Percentiles rank a stretch among this genome's conserved stretches.
Evolutionary conservation across 2,329 filamentous ascomycete genomes (phyloP).

Genomic region (Cadophora gregata): DNA sequence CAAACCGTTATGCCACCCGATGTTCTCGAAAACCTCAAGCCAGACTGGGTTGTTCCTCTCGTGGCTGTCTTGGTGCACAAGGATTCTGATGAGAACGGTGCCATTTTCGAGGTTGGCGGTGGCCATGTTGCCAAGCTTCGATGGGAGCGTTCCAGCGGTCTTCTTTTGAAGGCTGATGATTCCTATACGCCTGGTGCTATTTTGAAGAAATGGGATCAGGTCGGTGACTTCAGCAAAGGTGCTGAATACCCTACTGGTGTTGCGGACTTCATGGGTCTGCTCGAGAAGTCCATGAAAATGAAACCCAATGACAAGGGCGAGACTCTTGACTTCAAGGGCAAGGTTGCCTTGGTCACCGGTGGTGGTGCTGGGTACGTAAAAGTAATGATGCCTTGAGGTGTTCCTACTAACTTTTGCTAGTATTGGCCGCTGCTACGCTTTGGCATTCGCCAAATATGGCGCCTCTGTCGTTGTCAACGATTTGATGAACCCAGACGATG

Average conservation of each 20-base stretch:
- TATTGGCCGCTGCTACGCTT: conserved; percentile 87
- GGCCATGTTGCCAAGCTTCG: conserved; percentile 91
- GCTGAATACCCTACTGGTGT: conserved; percentile 83
- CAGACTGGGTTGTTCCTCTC: conserved; percentile 93
- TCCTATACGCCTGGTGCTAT: conserved; percentile 88
- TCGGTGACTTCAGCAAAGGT: conserved; percentile 79
- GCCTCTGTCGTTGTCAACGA: conserved; percentile 94
- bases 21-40: conserved; percentile 75
- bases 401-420: conserved; percentile 47
- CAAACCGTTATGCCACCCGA: conserved; percentile 96
- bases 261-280: conserved; percentile 85
- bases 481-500: conserved; percentile 86
- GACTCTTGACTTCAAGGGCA: conserved; percentile 80
- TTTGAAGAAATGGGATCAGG: conserved; percentile 86
- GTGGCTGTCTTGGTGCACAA: conserved; percentile 89
- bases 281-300: conserved; percentile 85
- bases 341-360: conserved; percentile 86
- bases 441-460: conserved; percentile 85
- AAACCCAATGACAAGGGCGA: conserved; percentile 72
- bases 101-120: conserved; percentile 92
- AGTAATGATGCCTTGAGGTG: neutral
- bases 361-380: conserved; percentile 74
- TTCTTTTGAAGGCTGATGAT: conserved; percentile 86
- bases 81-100: conserved; percentile 80
- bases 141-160: conserved; percentile 92